Conservation (phyloP, 768 basidiomycete species). For the Mycena vulgaris region DNA sequence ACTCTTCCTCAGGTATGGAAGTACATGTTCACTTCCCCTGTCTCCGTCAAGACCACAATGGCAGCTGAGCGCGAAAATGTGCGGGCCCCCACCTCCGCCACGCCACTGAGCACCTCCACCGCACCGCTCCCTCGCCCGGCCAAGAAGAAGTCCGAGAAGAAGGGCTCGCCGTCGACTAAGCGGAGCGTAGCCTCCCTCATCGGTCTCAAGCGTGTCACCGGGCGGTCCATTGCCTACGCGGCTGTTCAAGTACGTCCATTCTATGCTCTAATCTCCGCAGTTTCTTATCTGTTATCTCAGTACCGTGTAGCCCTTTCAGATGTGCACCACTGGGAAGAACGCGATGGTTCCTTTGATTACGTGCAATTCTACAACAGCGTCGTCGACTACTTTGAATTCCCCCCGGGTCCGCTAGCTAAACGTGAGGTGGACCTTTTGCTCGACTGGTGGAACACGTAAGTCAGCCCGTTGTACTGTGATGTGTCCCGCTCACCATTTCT, state of each 20-base stretch:
- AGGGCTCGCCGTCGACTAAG: neutral
- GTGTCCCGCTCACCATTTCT: neutral
- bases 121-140: neutral
- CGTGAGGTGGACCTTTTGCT: neutral
- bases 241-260: slow-evolving; percentile 42
- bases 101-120: neutral
- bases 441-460: slow-evolving; percentile 11
- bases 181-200: slow-evolving; percentile 23
- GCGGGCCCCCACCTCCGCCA: no score
- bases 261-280: neutral
- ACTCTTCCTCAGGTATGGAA: neutral
- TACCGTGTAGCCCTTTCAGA: slow-evolving; percentile 35
- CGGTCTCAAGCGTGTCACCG: slow-evolving; percentile 35
- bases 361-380: slow-evolving; percentile 35
- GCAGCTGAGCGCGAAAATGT: neutral
- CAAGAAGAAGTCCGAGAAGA: neutral
- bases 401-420: slow-evolving; percentile 24
- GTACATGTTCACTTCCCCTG: neutral
- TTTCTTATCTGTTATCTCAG: neutral
- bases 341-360: slow-evolving; percentile 37
- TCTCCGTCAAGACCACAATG: slow-evolving; percentile 4
- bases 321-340: slow-evolving; percentile 22
- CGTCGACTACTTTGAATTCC: slow-evolving; percentile 33
- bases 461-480: neutral
- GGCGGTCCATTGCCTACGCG: slow-evolving; percentile 28